Percentiles rank a stretch among this genome's conserved stretches.
Evolutionary conservation across 2,329 filamentous ascomycete genomes (phyloP).

Genomic region (Trichoderma arundinaceum): DNA sequence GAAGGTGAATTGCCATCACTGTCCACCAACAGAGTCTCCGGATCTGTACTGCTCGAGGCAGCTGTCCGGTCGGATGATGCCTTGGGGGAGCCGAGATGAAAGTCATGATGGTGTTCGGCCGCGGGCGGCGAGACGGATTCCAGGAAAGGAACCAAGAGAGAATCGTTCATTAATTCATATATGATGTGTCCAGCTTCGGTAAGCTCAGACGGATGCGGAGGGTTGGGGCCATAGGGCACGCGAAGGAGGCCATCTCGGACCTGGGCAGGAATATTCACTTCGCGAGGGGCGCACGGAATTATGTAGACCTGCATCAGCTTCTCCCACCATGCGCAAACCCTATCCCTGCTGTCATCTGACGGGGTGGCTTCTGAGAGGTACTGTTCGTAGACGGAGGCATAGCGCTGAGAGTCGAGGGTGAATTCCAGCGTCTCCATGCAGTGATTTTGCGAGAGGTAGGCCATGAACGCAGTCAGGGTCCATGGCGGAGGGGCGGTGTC

Average conservation of each 20-base stretch:
- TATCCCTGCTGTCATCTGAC: slow-evolving; percentile 58
- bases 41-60: slow-evolving; percentile 52
- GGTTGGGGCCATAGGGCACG: slow-evolving; percentile 59
- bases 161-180: slow-evolving; percentile 97
- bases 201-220: slow-evolving; percentile 75
- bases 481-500: slow-evolving; percentile 87
- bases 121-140: slow-evolving; percentile 62
- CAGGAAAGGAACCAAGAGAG: slow-evolving; percentile 88
- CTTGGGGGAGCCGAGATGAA: slow-evolving; percentile 52
- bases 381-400: slow-evolving; percentile 65
- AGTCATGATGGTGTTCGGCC: slow-evolving; percentile 46
- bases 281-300: slow-evolving; percentile 78
- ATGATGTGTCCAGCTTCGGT: slow-evolving; percentile 86
- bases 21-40: slow-evolving; percentile 66
- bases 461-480: slow-evolving; percentile 92
- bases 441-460: slow-evolving; percentile 94
- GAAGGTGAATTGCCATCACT: slow-evolving; percentile 65
- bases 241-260: slow-evolving; percentile 81
- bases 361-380: slow-evolving; percentile 48
- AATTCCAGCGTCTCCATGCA: slow-evolving; percentile 97
- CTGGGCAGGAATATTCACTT: slow-evolving; percentile 87
- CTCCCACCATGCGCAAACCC: slow-evolving; percentile 82
- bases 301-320: slow-evolving; percentile 91
- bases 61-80: slow-evolving; percentile 50
- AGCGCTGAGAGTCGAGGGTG: slow-evolving; percentile 89